Percentiles rank a stretch among this genome's conserved stretches.
phyloP scores from a whole-genome alignment of 2,329 filamentous ascomycete species.

The Aspergillus hiratsukae region DNA sequence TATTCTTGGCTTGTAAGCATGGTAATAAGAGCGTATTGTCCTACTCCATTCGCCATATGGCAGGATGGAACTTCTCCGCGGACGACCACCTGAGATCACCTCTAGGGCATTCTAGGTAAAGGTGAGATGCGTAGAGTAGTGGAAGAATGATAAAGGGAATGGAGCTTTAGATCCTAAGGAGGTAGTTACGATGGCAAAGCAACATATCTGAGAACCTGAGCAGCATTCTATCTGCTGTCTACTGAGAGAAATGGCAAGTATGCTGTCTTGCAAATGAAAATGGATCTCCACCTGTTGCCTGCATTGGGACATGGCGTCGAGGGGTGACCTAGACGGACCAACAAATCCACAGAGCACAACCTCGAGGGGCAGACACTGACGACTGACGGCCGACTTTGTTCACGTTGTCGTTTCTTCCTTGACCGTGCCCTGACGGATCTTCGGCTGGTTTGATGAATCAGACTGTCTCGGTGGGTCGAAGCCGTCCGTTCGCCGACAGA shows the following conservation, averaged over 20 bases:
- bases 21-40: too few species aligned
- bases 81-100: too few species aligned
- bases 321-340: background rate
- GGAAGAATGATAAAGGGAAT: too few species aligned
- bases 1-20: too few species aligned
- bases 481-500: constrained; percentile 12
- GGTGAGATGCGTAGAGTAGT: too few species aligned
- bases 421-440: constrained; percentile 10
- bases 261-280: background rate
- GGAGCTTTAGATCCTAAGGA: too few species aligned
- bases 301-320: constrained; percentile 12
- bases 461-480: constrained; percentile 11
- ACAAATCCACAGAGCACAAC: background rate
- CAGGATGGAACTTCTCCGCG: too few species aligned
- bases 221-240: too few species aligned
- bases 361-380: constrained; percentile 10
- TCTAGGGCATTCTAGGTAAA: too few species aligned
- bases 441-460: constrained; percentile 12
- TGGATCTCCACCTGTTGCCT: constrained; percentile 13
- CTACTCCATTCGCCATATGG: too few species aligned
- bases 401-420: background rate
- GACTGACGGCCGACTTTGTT: constrained; percentile 5
- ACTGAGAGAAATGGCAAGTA: background rate
- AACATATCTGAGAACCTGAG: too few species aligned
- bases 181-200: too few species aligned